phyloP scores from a whole-genome alignment of 1,284 basidiomycete species.

The Mycosarcoma mackinlayi region DNA sequence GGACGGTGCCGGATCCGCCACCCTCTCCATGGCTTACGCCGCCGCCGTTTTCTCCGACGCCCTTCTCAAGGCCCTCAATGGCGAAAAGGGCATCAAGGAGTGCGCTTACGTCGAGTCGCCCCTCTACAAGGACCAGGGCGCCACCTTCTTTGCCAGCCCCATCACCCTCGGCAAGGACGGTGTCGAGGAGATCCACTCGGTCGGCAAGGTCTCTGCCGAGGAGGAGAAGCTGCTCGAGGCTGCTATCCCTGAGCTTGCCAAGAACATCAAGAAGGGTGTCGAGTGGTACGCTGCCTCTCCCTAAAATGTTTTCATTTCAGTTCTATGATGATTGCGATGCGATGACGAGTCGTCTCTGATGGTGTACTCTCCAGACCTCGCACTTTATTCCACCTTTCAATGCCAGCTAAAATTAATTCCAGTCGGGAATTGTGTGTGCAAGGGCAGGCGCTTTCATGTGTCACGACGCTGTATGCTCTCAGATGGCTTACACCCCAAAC shows the following conservation, averaged over 20 bases:
- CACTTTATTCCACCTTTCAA: too few relatives aligned
- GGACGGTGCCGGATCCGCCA: constrained; percentile 85
- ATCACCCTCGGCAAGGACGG: constrained; percentile 65
- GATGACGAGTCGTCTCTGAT: too few relatives aligned
- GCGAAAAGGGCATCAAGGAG: constrained; percentile 85
- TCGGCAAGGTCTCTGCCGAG: constrained; percentile 64
- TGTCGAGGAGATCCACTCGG: constrained; percentile 65
- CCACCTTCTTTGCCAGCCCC: constrained; percentile 70
- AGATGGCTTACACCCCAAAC: too few relatives aligned
- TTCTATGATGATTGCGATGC: background rate
- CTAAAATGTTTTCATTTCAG: constrained; percentile 19
- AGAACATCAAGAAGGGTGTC: constrained; percentile 68
- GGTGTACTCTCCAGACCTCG: too few relatives aligned
- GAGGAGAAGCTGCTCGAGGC: constrained; percentile 68
- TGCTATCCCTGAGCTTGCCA: constrained; percentile 65
- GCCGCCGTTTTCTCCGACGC: constrained; percentile 74
- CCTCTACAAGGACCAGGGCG: constrained; percentile 78
- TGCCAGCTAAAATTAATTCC: too few relatives aligned
- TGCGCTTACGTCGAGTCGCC: constrained; percentile 86
- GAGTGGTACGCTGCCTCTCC: constrained; percentile 61
- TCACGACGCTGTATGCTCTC: too few relatives aligned
- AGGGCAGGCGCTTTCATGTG: too few relatives aligned
- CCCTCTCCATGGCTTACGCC: constrained; percentile 87
- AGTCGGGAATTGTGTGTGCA: too few relatives aligned
- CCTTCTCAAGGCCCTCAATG: constrained; percentile 84